Base-by-base conservation (phyloP, 768 basidiomycete species). In the Rhodotorula babjevae region DNA sequence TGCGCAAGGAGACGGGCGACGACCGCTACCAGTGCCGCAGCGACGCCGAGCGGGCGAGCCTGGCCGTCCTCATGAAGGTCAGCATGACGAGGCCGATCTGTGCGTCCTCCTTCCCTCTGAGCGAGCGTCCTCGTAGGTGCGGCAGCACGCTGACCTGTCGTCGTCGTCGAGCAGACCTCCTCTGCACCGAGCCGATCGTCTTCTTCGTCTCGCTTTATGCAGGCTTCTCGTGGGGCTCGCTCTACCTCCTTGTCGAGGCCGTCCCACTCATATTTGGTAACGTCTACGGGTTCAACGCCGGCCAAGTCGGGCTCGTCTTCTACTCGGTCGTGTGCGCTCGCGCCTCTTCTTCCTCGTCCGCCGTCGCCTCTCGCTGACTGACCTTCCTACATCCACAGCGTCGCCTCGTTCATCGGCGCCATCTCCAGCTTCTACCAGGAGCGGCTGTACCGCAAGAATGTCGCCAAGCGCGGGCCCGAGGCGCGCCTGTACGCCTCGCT, bases 111-210 rank as follows among this genome's bases (percentile, higher is more conserved):
- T 8, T 58, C 1, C 3, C n/a, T n/a, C n/a, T n/a, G n/a, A n/a
- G n/a, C n/a, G n/a, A n/a, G n/a, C n/a, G n/a, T n/a, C n/a, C n/a
- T n/a, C n/a, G n/a, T n/a, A n/a, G n/a, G n/a, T n/a, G n/a, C n/a
- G n/a, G n/a, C n/a, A n/a, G n/a, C n/a, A n/a, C n/a, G n/a, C n/a
- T n/a, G n/a, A n/a, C n/a, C n/a, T n/a, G n/a, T n/a, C n/a, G 19
- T 46, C 29, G 2, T 23, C 9, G 6, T 18, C 27, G 19, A 29
- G n/a, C 58, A 74, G 89, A 86, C 66, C 80, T 92, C 31, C 81
- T 91, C 70, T 71, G 85, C 23, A 89, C 89, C 0, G 92, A 93
- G 78, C 89, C 89, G 0, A 84, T 88, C 49, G 90, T 92, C 14
- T 81, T 85, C 6, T 87, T 87, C 76, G 89, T 92, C 69, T 79